phyloP scores from a whole-genome alignment of 768 basidiomycete species.

The Kwoniella dendrophila region DNA sequence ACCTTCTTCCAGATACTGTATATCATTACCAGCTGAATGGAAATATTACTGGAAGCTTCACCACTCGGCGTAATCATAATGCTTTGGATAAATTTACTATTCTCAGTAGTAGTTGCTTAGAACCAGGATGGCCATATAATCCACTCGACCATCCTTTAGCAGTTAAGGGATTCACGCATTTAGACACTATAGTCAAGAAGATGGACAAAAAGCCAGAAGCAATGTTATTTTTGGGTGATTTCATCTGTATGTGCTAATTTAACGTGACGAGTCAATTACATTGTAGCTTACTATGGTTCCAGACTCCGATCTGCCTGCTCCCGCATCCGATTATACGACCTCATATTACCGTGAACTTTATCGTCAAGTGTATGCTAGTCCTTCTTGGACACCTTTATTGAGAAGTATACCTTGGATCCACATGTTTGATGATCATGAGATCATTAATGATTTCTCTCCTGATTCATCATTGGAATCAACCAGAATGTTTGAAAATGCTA shows the following conservation, averaged over 20 bases:
- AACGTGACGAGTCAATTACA: not conserved
- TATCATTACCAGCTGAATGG: not conserved
- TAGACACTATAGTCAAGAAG: not conserved
- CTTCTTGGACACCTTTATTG: constrained; percentile 5
- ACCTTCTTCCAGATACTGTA: not conserved
- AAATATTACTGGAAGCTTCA: not conserved
- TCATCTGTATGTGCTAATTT: constrained; percentile 4
- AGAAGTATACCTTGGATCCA: constrained; percentile 6
- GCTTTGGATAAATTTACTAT: constrained; percentile 2
- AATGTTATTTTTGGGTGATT: constrained; percentile 12
- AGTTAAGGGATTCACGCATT: constrained; percentile 1
- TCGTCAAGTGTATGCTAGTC: constrained; percentile 10
- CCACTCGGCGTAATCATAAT: not conserved
- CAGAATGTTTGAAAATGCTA: constrained; percentile 7
- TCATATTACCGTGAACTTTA: constrained; percentile 12
- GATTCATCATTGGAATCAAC: not conserved
- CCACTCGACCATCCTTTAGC: constrained; percentile 2
- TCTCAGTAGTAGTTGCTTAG: constrained; percentile 5
- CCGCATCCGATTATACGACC: constrained; percentile 1
- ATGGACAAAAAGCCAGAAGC: constrained; percentile 12
- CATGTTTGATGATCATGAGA: constrained; percentile 18
- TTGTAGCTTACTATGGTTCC: not conserved
- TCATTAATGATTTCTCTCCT: constrained; percentile 16
- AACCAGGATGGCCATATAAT: constrained; percentile 16
- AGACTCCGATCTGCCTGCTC: constrained; percentile 9